Percentiles rank a stretch among this genome's conserved stretches.
These are phyloP conservation scores for Hanseniaspora lindneri DNA, from an alignment of 805 yeast genomes.

Conservation along the genomic window DNA sequence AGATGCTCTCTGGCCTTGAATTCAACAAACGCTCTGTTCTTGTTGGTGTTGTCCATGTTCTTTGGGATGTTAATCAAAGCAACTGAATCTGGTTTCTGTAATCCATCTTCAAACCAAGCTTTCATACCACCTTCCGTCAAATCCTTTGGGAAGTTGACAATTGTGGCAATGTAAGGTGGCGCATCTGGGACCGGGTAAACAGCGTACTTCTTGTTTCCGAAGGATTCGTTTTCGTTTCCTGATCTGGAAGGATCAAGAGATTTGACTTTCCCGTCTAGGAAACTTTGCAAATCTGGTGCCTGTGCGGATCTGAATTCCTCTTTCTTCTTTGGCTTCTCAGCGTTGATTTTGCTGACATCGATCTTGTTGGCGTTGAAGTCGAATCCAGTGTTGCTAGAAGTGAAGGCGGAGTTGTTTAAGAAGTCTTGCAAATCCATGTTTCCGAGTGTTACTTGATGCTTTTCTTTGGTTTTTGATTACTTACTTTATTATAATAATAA, in stretches of 20 bases:
- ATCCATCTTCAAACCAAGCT: constrained; percentile 47
- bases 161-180: constrained; percentile 87
- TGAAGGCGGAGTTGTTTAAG: constrained; percentile 62
- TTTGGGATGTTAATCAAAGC: constrained; percentile 60
- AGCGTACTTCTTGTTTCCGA: constrained; percentile 35
- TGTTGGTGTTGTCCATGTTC: constrained; percentile 51
- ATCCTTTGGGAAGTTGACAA: constrained; percentile 78
- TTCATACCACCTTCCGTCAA: constrained; percentile 51
- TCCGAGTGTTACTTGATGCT: neutral
- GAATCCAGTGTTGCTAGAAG: constrained; percentile 34
- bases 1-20: constrained; percentile 67
- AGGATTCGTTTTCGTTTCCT: constrained; percentile 22
- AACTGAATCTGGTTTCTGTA: constrained; percentile 43
- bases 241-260: constrained; percentile 32
- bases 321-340: constrained; percentile 30
- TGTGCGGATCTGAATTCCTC: constrained; percentile 22
- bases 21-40: constrained; percentile 82
- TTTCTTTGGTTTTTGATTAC: neutral
- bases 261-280: constrained; percentile 27
- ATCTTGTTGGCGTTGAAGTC: constrained; percentile 83
- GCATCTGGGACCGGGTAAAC: constrained; percentile 80
- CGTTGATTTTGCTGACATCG: constrained; percentile 53
- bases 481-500: neutral
- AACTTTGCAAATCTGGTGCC: constrained; percentile 21
- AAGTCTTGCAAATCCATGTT: constrained; percentile 83